Evolutionary conservation across 2,329 filamentous ascomycete species (phyloP).

Genomic region (Diplocarpon rosae): DNA sequence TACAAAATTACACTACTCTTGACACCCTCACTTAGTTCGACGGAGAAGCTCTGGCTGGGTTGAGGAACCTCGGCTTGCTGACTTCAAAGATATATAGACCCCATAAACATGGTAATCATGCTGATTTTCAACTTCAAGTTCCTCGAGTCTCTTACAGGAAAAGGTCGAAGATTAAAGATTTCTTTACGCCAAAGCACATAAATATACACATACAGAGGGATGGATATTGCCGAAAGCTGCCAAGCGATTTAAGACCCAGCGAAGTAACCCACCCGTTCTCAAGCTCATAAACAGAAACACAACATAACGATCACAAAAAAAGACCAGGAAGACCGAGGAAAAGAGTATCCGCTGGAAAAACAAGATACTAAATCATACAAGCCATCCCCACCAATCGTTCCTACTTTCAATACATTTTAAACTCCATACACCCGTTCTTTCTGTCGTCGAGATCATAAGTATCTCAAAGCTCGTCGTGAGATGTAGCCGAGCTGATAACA

Average conservation of each 20-base stretch:
- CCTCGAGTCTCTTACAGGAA: too few species aligned
- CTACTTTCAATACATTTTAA: background rate
- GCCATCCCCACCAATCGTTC: background rate
- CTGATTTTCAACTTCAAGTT: too few species aligned
- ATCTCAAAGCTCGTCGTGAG: conserved; percentile 41
- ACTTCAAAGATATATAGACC: too few species aligned
- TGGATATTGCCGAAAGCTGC: background rate
- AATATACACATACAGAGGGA: background rate
- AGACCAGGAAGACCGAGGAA: background rate
- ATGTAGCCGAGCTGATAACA: conserved; percentile 31
- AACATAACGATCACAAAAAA: background rate
- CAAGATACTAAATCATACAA: conserved; percentile 2
- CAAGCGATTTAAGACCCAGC: background rate
- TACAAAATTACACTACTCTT: too few species aligned
- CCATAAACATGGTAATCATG: too few species aligned
- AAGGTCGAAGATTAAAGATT: background rate
- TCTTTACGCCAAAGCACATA: background rate
- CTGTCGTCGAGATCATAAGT: conserved; percentile 1
- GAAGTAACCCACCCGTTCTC: background rate
- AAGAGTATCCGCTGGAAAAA: background rate
- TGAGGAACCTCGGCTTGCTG: too few species aligned
- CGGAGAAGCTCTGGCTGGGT: too few species aligned
- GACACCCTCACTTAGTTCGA: too few species aligned
- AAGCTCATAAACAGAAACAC: background rate
- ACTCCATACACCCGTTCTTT: background rate